phyloP scores from a whole-genome alignment of 164 flowering plant species.

The Akebia trifoliata region DNA sequence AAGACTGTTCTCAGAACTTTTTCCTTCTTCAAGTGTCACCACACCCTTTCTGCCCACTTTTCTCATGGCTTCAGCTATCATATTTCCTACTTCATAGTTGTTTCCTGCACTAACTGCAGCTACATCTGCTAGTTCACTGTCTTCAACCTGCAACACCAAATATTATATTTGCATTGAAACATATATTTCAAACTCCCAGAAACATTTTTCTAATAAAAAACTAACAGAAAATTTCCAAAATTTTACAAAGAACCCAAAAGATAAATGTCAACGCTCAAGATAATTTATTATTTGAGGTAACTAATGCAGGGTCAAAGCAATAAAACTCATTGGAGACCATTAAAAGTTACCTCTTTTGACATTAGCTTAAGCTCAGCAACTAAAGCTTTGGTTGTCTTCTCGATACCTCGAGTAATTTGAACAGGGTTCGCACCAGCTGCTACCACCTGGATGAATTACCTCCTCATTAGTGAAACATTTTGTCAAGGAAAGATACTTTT shows the following conservation, averaged over 20 bases:
- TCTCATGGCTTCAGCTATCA: constrained; percentile 98
- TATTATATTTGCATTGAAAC: no score
- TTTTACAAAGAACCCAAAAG: no score
- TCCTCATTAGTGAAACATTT: no score
- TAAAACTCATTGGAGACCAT: no score
- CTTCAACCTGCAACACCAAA: constrained; percentile 68
- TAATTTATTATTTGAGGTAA: no score
- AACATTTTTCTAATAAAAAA: no score
- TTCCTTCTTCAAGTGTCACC: constrained; percentile 98
- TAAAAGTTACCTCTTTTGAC: constrained; percentile 96
- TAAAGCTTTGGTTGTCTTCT: constrained; percentile 86
- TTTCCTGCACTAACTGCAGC: constrained; percentile 99
- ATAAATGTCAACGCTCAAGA: no score
- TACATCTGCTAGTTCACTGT: constrained; percentile 95
- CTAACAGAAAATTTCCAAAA: no score
- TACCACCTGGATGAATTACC: constrained; percentile 59
- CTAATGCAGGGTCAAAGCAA: no score
- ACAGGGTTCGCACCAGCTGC: constrained; percentile 99
- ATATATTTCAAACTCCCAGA: no score
- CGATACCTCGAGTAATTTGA: constrained; percentile 90
- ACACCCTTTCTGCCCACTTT: constrained; percentile 96
- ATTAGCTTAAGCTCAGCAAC: constrained; percentile 76
- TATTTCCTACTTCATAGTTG: constrained; percentile 82
- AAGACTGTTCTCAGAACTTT: constrained; percentile 86
- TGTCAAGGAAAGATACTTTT: no score